Evolutionary conservation across 805 yeast species (phyloP), one percentile per base, ranked within the genome.

Genomic region (Ogataea ganodermae): DNA sequence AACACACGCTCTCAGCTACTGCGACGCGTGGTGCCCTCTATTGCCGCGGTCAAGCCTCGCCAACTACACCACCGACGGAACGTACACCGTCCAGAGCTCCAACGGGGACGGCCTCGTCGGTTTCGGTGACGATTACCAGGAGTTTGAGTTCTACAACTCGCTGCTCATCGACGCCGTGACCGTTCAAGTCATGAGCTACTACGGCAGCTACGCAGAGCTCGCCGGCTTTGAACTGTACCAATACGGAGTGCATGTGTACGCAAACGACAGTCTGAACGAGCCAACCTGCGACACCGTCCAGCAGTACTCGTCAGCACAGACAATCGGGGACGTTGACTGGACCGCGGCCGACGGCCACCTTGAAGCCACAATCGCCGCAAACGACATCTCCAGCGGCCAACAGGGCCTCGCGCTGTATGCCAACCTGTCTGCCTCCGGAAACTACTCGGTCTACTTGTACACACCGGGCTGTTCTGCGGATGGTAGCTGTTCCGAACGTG

Each of bases 21-120:
- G 99, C 72, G 96, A 90, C 65, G 95, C 96, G 0, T 84, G 80
- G 77, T 94, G 99, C 66, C 96, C 97, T 0, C 70, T 92, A 21
- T 67, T 76, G 1, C 72, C 73, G 23, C 62, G 65, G 10, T 47
- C 72, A 0, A 59, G 63, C 2, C 62, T 84, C 39, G 24, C 49
- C 5, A 10, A 28, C 13, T 18, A 43, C 17, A 42, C 33, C 22
- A 14, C 6, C 14, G 42, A 49, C 18, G 50, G 36, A 9, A 39
- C 46, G 0, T 60, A 60, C 42, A 36, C 52, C 6, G 35, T 45
- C 10, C 35, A 49, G 27, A 55, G 56, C 23, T 44, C 36, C 5
- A 51, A 43, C 20, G 43, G 57, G n/a, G 48, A 61, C 14, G 61
- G 61, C 1, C 50, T 51, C 22, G 18, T 65, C 24, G 65, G 67